Base-by-base conservation (phyloP, 148 eudicot genomes). In the Chenopodium album region DNA sequence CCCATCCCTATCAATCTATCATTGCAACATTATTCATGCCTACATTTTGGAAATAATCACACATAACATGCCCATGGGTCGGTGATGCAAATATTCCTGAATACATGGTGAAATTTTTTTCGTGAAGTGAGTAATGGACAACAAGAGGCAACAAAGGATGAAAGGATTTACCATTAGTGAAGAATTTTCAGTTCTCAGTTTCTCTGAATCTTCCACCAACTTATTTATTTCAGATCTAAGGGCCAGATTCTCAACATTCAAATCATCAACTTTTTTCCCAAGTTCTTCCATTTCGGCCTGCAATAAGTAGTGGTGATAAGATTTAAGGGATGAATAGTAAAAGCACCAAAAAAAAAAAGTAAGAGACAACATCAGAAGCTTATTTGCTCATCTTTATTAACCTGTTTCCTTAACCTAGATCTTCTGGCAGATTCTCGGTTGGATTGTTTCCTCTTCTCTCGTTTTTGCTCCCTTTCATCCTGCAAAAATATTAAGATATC, bases 251-350 rank as follows among this genome's bases (percentile, higher is more conserved):
- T 88, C 90, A 83, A 67, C 86, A 63, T 84, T 80, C 85, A 88
- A 83, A 23, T 81, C 64, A n/a, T 88, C 90, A 54, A 88, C 90
- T 83, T 88, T 81, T 78, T n/a, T 83, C 71, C 81, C 82, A n/a
- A 88, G 83, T 11, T 88, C 88, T 66, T 88, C 90, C 90, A 88
- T 88, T 83, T 88, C 90, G 67, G 88, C 90, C 90, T 88, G 88
- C 54, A 82, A 12, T n/a, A 75, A 32, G 71, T 41, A n/a, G 64
- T 44, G 44, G 34, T 0, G 5, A 75, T 13, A 47, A 46, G 10
- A 34, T 22, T 20, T 41, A 65, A 29, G 29, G 28, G 14, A 78
- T 20, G 0, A 71, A 64, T 50, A n/a, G 20, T 31, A 3, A 20
- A 10, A 37, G 7, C 5, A 37, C 44, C 44, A 34, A 34, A 34